Evolutionary conservation across 495 filamentous ascomycete genomes (phyloP).

Genomic region (Cenococcum geophilum): DNA sequence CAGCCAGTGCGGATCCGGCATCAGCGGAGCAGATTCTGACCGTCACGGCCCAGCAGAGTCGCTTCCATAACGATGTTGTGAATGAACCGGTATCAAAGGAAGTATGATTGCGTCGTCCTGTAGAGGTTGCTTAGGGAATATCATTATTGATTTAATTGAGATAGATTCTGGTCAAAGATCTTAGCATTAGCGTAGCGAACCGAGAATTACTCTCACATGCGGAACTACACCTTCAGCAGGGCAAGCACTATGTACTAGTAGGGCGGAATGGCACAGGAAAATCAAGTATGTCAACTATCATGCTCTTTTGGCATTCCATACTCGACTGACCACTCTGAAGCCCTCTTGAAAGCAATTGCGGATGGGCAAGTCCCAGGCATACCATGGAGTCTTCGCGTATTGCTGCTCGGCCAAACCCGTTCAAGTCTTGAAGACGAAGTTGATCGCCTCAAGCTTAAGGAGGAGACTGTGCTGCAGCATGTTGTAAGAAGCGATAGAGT

Average conservation of each 20-base stretch:
- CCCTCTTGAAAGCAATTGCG: slow-evolving; percentile 65
- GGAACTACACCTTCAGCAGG: slow-evolving; percentile 61
- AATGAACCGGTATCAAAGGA: slow-evolving; percentile 30
- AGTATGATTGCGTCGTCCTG: slow-evolving; percentile 8
- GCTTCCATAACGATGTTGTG: slow-evolving; percentile 21
- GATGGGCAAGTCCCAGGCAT: slow-evolving; percentile 76
- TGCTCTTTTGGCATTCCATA: neutral
- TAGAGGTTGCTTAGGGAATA: neutral
- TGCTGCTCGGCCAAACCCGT: slow-evolving; percentile 66
- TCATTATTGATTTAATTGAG: neutral
- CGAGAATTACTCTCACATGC: slow-evolving; percentile 64
- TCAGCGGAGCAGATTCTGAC: slow-evolving; percentile 17
- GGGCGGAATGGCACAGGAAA: slow-evolving; percentile 78
- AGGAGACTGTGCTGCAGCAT: slow-evolving; percentile 54
- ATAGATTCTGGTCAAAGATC: slow-evolving; percentile 36
- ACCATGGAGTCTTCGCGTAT: slow-evolving; percentile 58
- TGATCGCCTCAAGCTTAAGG: slow-evolving; percentile 11
- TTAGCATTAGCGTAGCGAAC: slow-evolving; percentile 42
- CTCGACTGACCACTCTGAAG: slow-evolving; percentile 6
- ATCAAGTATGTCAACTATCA: slow-evolving; percentile 43
- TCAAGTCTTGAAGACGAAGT: slow-evolving; percentile 30
- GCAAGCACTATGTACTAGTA: slow-evolving; percentile 64
- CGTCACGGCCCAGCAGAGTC: slow-evolving; percentile 31
- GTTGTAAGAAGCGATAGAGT: slow-evolving; percentile 60
- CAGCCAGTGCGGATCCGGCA: neutral